These are phyloP conservation scores for Hemileia vastatrix DNA, from an alignment of 1,284 basidiomycete species.

Conservation along the genomic window DNA sequence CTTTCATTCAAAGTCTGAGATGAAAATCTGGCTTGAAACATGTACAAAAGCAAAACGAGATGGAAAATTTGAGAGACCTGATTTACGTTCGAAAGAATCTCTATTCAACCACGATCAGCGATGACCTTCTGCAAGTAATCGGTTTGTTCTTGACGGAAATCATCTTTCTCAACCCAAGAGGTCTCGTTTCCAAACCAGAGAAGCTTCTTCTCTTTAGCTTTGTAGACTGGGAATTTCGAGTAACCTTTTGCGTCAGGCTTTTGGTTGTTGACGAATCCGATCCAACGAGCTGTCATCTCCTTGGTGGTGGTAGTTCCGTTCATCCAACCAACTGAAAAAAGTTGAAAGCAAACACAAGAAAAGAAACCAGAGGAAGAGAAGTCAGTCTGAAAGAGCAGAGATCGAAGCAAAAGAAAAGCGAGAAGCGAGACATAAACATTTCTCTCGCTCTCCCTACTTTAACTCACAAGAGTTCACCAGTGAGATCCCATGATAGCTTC, in stretches of 20 bases:
- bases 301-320: neutral
- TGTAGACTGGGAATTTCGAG: neutral
- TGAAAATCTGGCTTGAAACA: too few relatives aligned
- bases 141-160: neutral
- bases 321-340: neutral
- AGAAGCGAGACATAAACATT: neutral
- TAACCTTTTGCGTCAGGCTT: neutral
- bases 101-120: too few relatives aligned
- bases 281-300: neutral
- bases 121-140: neutral
- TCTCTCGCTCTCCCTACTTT: too few relatives aligned
- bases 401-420: neutral
- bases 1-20: too few relatives aligned
- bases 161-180: neutral
- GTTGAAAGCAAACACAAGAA: neutral
- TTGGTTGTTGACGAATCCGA: neutral
- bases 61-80: too few relatives aligned
- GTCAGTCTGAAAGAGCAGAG: neutral
- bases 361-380: neutral
- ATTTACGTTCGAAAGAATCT: too few relatives aligned
- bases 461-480: too few relatives aligned
- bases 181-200: neutral
- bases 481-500: too few relatives aligned
- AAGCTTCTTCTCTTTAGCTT: neutral
- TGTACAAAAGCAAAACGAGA: too few relatives aligned